phyloP scores from a whole-genome alignment of 2,329 filamentous ascomycete species.

The Drechslerella coelobrocha region DNA sequence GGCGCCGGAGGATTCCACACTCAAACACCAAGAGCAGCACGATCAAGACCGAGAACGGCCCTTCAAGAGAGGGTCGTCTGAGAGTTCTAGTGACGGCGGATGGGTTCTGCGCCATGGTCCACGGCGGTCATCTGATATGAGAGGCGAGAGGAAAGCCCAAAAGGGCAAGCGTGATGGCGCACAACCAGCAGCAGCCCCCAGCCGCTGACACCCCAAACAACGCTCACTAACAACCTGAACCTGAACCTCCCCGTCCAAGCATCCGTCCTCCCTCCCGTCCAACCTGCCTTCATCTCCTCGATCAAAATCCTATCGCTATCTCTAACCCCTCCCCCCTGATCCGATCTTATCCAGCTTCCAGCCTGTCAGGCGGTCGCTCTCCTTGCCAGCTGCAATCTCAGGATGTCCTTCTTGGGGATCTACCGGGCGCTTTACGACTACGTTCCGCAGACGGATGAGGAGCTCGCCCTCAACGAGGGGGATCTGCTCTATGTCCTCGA shows the following conservation, averaged over 20 bases:
- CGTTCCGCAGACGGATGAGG: conserved; percentile 80
- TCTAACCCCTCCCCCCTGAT: background rate
- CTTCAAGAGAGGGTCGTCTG: background rate
- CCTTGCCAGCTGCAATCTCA: conserved; percentile 18
- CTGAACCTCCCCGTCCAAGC: too few relatives aligned
- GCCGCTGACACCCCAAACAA: too few relatives aligned
- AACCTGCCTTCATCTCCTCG: background rate
- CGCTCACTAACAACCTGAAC: too few relatives aligned
- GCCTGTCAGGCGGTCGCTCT: conserved; percentile 21
- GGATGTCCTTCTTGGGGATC: conserved; percentile 75
- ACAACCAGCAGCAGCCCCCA: too few relatives aligned
- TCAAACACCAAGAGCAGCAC: background rate
- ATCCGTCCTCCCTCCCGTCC: background rate
- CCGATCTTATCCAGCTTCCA: conserved; percentile 4
- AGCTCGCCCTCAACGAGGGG: conserved; percentile 83
- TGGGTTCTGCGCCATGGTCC: background rate
- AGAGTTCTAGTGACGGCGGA: background rate
- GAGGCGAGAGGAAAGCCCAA: too few relatives aligned
- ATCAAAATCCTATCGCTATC: background rate
- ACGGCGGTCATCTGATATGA: too few relatives aligned
- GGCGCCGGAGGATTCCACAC: background rate
- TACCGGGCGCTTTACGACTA: conserved; percentile 95
- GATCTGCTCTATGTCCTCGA: conserved; percentile 88
- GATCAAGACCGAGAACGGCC: too few relatives aligned
- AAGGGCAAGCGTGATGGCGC: too few relatives aligned